A percentile compares a stretch with the other conserved stretches of the same genome.
Conservation (phyloP, 495 filamentous ascomycete species). For the Staphylotrichum tortipilum region DNA sequence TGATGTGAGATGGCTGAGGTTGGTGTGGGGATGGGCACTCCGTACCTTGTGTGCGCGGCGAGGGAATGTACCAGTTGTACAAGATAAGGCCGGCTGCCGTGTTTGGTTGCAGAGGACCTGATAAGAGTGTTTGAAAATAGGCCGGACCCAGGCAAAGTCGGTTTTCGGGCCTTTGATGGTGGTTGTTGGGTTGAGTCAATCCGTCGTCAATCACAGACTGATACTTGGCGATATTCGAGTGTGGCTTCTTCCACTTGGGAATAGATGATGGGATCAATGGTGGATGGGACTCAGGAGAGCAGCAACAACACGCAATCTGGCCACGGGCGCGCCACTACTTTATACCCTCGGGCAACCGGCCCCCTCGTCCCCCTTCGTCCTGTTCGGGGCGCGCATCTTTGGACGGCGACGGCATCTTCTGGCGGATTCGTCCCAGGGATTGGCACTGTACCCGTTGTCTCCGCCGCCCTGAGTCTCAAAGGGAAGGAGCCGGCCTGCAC, state of each 20-base stretch:
- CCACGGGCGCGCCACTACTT: slow-evolving; percentile 6
- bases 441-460: slow-evolving; percentile 9
- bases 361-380: no score
- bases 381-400: not conserved
- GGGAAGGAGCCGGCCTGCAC: slow-evolving; percentile 13
- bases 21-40: no score
- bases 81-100: slow-evolving; percentile 21
- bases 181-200: slow-evolving; percentile 10
- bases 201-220: not conserved
- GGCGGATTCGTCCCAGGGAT: not conserved
- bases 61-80: slow-evolving; percentile 15
- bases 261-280: not conserved
- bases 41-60: slow-evolving; percentile 10
- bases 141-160: slow-evolving; percentile 1
- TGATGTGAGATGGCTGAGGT: no score
- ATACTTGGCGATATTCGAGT: no score
- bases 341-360: no score
- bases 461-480: slow-evolving; percentile 7
- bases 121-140: slow-evolving; percentile 22
- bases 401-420: slow-evolving; percentile 3
- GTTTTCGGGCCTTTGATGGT: not conserved
- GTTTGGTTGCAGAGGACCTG: slow-evolving; percentile 17
- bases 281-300: not conserved
- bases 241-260: no score
- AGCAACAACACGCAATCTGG: not conserved